phyloP scores from a whole-genome alignment of 495 filamentous ascomycete species.

The Aspergillus sparsus region DNA sequence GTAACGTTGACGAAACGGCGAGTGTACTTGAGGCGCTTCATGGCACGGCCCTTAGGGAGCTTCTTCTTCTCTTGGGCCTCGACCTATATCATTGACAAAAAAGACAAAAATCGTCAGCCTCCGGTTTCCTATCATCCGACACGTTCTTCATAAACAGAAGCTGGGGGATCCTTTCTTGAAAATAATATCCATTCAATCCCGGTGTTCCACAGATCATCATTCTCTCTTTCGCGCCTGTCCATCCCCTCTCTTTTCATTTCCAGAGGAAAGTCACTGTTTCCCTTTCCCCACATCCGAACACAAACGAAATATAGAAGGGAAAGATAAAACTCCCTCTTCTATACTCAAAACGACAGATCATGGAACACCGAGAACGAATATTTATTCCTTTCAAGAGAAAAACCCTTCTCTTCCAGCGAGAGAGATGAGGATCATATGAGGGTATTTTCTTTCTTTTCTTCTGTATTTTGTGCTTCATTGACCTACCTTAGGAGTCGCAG shows the following conservation, averaged over 20 bases:
- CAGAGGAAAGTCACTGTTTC: background rate
- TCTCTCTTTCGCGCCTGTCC: background rate
- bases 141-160: too few species aligned
- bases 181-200: too few species aligned
- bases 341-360: too few species aligned
- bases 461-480: background rate
- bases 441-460: background rate
- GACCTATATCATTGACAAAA: constrained; percentile 33
- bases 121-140: background rate
- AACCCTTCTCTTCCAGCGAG: background rate
- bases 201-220: background rate
- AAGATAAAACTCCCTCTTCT: too few species aligned
- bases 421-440: constrained; percentile 8
- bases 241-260: background rate
- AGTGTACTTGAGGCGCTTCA: constrained; percentile 97
- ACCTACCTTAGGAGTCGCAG: constrained; percentile 84
- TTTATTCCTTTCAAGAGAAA: too few species aligned
- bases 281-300: too few species aligned
- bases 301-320: too few species aligned
- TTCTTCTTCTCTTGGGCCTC: constrained; percentile 51
- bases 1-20: constrained; percentile 99
- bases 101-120: constrained; percentile 19
- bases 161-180: too few species aligned
- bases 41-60: constrained; percentile 93
- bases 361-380: too few species aligned